Evolutionary conservation across 2,329 filamentous ascomycete species (phyloP), one percentile per base, ranked within the genome.

Genomic region (Coniochaeta sp.): DNA sequence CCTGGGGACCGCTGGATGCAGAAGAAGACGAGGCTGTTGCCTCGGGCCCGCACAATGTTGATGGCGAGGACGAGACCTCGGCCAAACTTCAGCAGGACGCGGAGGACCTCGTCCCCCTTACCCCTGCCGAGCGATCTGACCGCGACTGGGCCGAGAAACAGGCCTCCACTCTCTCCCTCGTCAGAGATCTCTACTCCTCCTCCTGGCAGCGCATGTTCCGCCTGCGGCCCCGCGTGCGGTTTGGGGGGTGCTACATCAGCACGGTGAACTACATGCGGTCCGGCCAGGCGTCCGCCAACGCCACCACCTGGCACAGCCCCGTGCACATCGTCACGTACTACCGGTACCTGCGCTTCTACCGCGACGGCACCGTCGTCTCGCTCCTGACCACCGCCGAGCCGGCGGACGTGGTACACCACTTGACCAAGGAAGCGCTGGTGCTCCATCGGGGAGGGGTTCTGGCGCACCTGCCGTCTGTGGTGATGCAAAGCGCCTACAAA

Each of bases 301-400:
- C 86, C 59, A 76, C 89, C 19, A 88, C 89, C 1, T 96, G 93
- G 91, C 78, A 79, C 68, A 88, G 84, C 26, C 93, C 93, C 9
- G 89, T 98, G 38, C 92, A 96, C 71, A 96, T 98, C 61, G 92
- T 99, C 57, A 99, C 95, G 0, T 99, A 98, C 76, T 99, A 96
- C 77, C 91, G 95, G 61, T 99, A 98, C 75, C 83, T 99, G 3
- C 90, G 95, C 59, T 95, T 99, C 77, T 95, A 95, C 77, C 89
- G 92, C 26, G 91, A 98, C 72, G 95, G 95, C 31, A 89, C 89
- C 1, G 86, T 83, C 64, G 87, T 98, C 62, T 91, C 87, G 59
- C 81, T 99, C 1, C 81, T 96, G 38, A 91, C 89, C 0, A 96
- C 90, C 0, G 76, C 83, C 6, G 91, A 96, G 70, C 95, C 95